Evolutionary conservation across 768 basidiomycete species (phyloP).

Genomic region (Serendipita sp.): DNA sequence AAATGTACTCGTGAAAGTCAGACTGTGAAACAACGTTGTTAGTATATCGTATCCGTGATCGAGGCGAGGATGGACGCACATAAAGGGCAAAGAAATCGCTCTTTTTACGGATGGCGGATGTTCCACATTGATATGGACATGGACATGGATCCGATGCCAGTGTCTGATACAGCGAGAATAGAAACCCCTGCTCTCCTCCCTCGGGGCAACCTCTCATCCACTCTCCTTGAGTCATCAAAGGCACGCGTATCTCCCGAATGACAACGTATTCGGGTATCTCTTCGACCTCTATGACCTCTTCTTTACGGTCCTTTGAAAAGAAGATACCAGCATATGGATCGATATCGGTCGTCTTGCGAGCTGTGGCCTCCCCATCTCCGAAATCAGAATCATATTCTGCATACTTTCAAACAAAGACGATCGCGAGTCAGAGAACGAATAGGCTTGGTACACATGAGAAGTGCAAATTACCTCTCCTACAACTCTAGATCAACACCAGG

Average conservation of each 20-base stretch:
- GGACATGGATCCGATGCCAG: slow-evolving; percentile 43
- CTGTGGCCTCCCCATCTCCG: slow-evolving; percentile 18
- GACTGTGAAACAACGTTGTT: slow-evolving; percentile 27
- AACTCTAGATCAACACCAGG: neutral
- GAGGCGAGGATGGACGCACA: slow-evolving; percentile 32
- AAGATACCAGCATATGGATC: slow-evolving; percentile 48
- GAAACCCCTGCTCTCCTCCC: slow-evolving; percentile 73
- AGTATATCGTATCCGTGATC: slow-evolving; percentile 5
- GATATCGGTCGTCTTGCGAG: slow-evolving; percentile 6
- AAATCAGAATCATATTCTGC: slow-evolving; percentile 75
- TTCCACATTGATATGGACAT: slow-evolving; percentile 67
- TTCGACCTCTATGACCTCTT: slow-evolving; percentile 84
- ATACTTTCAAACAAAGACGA: slow-evolving; percentile 33
- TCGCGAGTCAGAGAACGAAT: neutral
- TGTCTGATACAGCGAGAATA: slow-evolving; percentile 71
- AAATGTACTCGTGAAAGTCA: slow-evolving; percentile 53
- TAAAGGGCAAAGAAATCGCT: slow-evolving; percentile 70
- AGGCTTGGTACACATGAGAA: neutral
- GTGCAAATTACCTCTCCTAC: neutral
- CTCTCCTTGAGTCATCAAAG: slow-evolving; percentile 71
- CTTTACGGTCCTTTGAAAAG: slow-evolving; percentile 85
- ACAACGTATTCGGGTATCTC: slow-evolving; percentile 44
- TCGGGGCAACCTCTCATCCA: slow-evolving; percentile 99
- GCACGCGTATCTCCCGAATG: neutral
- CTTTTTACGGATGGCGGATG: slow-evolving; percentile 41